phyloP scores from a whole-genome alignment of 495 filamentous ascomycete species.

The Lasiosphaeris hirsuta region DNA sequence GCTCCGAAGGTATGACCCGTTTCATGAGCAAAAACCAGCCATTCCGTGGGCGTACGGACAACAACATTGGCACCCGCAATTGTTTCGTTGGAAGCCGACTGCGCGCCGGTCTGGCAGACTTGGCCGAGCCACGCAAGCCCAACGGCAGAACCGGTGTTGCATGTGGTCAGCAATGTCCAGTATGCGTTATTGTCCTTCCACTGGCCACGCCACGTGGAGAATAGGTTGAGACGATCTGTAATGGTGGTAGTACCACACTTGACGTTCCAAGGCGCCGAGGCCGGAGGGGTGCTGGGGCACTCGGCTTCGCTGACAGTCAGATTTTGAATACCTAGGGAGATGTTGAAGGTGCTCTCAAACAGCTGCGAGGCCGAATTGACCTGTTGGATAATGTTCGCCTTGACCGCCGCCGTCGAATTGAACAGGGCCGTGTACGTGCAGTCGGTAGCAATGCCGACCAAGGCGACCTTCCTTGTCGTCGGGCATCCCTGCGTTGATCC shows the following conservation, averaged over 20 bases:
- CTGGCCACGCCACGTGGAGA: slow-evolving; percentile 81
- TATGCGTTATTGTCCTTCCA: slow-evolving; percentile 75
- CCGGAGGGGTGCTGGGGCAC: slow-evolving; percentile 64
- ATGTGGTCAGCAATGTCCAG: slow-evolving; percentile 89
- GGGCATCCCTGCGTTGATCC: slow-evolving; percentile 81
- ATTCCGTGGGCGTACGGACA: slow-evolving; percentile 75
- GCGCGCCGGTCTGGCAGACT: slow-evolving; percentile 65
- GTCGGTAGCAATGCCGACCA: slow-evolving; percentile 90
- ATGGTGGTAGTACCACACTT: slow-evolving; percentile 65
- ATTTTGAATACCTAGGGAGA: slow-evolving; percentile 84
- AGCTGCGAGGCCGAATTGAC: slow-evolving; percentile 84
- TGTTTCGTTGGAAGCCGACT: slow-evolving; percentile 51
- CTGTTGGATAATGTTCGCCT: slow-evolving; percentile 71
- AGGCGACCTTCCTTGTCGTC: slow-evolving; percentile 78
- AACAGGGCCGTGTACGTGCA: slow-evolving; percentile 79
- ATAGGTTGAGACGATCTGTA: slow-evolving; percentile 75
- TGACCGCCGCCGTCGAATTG: slow-evolving; percentile 54
- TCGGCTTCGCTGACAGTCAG: slow-evolving; percentile 65
- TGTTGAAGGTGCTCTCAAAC: slow-evolving; percentile 90
- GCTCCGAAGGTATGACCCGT: slow-evolving; percentile 94
- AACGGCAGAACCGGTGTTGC: slow-evolving; percentile 80
- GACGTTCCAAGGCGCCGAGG: slow-evolving; percentile 76
- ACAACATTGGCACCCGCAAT: slow-evolving; percentile 89
- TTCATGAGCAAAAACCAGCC: slow-evolving; percentile 97
- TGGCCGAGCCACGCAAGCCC: slow-evolving; percentile 92